Evolutionary conservation across 805 yeast species (phyloP).

Genomic region (Lipomyces mesembrius): DNA sequence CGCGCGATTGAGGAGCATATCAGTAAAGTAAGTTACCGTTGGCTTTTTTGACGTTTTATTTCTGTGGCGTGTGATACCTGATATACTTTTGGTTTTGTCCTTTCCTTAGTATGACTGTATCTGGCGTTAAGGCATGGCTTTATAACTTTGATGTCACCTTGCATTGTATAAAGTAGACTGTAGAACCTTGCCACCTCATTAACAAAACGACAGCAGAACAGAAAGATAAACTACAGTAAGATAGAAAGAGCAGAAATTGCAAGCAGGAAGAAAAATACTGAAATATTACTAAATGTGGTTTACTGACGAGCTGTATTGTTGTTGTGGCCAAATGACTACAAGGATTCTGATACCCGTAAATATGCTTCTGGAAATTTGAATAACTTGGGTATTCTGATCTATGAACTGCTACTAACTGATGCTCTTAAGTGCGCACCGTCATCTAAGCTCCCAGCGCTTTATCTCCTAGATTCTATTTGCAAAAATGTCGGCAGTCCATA

Average conservation of each 20-base stretch:
- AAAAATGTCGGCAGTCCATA: conserved; percentile 91
- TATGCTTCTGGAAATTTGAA: not conserved
- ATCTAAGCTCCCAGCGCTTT: conserved; percentile 82
- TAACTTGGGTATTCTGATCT: not conserved
- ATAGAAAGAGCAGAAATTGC: not conserved
- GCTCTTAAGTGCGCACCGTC: conserved; percentile 64
- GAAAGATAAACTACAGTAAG: not conserved
- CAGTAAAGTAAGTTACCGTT: conserved; percentile 52
- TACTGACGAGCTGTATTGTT: not conserved
- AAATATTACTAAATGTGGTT: not conserved
- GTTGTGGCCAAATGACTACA: not conserved
- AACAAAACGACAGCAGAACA: not conserved
- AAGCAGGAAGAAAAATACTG: not conserved
- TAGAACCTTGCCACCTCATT: not conserved
- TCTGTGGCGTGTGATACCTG: not conserved
- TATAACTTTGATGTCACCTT: not conserved
- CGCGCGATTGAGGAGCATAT: conserved; percentile 77
- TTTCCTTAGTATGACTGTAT: not conserved
- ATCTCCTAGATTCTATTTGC: conserved; percentile 86
- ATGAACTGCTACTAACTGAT: conserved; percentile 10
- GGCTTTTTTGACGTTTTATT: not conserved
- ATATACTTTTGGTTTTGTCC: not conserved
- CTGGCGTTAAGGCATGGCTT: not conserved
- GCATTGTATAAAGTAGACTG: not conserved
- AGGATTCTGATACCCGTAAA: not conserved